Percentiles rank a stretch among this genome's conserved stretches.
These are phyloP conservation scores for Stachybotrys elegans DNA, from an alignment of 2,329 filamentous ascomycete species.

Conservation along the genomic window DNA sequence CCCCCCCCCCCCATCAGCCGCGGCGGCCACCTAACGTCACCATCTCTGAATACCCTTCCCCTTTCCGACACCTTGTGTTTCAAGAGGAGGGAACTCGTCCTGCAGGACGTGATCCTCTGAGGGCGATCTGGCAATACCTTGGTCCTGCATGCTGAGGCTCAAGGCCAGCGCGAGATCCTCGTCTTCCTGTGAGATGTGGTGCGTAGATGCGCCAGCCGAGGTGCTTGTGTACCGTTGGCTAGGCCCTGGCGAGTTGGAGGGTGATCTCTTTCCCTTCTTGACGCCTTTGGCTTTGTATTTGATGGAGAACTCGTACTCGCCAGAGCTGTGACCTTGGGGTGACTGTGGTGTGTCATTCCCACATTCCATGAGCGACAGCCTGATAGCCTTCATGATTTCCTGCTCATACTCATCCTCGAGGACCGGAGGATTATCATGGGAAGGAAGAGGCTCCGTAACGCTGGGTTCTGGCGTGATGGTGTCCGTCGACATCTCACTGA, in stretches of 20 bases:
- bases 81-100: slow-evolving; percentile 36
- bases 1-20: too few species aligned
- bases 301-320: slow-evolving; percentile 47
- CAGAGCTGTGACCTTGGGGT: slow-evolving; percentile 38
- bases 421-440: too few species aligned
- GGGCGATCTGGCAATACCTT: slow-evolving; percentile 26
- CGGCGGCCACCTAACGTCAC: slow-evolving; percentile 13
- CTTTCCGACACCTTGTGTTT: slow-evolving; percentile 37
- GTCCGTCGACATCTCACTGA: slow-evolving; percentile 36
- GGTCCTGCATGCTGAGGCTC: slow-evolving; percentile 54
- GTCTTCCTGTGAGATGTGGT: slow-evolving; percentile 24
- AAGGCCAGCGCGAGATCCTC: slow-evolving; percentile 58
- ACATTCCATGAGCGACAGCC: slow-evolving; percentile 54
- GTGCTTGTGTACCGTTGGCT: slow-evolving; percentile 28
- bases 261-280: slow-evolving; percentile 34
- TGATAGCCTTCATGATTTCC: slow-evolving; percentile 58
- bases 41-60: slow-evolving; percentile 30
- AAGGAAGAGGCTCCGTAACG: slow-evolving; percentile 34
- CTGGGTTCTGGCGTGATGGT: slow-evolving; percentile 54
- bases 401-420: slow-evolving; percentile 52
- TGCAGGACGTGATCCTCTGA: slow-evolving; percentile 7
- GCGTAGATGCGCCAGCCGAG: slow-evolving; percentile 13
- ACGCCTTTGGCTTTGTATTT: slow-evolving; percentile 38
- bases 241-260: slow-evolving; percentile 26
- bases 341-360: slow-evolving; percentile 42